A percentile compares a stretch with the other conserved stretches of the same genome.
These are phyloP conservation scores for Aureobasidium namibiae DNA, from an alignment of 2,329 filamentous ascomycete species.

Conservation along the genomic window DNA sequence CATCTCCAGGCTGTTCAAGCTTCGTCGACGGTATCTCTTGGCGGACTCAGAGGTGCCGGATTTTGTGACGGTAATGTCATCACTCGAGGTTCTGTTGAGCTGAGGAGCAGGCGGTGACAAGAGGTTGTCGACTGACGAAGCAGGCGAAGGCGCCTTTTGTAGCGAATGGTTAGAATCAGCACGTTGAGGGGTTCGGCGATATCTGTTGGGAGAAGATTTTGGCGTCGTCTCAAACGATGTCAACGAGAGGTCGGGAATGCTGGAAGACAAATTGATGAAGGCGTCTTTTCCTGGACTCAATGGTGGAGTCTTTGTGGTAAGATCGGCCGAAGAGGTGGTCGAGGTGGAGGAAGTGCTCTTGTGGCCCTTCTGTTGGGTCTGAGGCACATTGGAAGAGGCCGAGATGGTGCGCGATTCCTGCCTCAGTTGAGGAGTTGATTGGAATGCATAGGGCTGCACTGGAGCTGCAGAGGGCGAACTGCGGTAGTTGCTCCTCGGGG, in stretches of 20 bases:
- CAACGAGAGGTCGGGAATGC: constrained; percentile 48
- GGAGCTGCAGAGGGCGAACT: constrained; percentile 32
- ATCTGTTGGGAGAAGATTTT: constrained; percentile 73
- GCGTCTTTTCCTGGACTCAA: constrained; percentile 25
- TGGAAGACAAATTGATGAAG: constrained; percentile 42
- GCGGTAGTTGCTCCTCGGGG: constrained; percentile 36
- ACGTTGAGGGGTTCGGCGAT: constrained; percentile 57
- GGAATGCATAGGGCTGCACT: constrained; percentile 44
- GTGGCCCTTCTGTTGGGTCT: constrained; percentile 29
- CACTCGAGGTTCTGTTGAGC: constrained; percentile 38
- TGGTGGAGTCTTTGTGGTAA: constrained; percentile 10
- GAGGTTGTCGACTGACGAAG: constrained; percentile 45
- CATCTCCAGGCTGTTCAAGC: constrained; percentile 59
- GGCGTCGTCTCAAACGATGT: constrained; percentile 46
- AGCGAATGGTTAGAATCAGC: constrained; percentile 40
- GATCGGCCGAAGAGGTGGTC: constrained; percentile 25
- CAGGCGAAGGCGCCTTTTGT: constrained; percentile 24
- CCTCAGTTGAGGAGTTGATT: constrained; percentile 45
- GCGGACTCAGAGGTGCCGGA: constrained; percentile 55
- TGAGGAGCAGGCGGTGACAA: constrained; percentile 29
- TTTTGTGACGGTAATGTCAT: constrained; percentile 61
- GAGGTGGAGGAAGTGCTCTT: constrained; percentile 46
- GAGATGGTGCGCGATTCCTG: constrained; percentile 49
- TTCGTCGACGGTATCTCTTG: constrained; percentile 72
- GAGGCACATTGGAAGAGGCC: constrained; percentile 36